Evolutionary conservation across 768 basidiomycete genomes (phyloP).

Genomic region (Sporobolomyces roseus): DNA sequence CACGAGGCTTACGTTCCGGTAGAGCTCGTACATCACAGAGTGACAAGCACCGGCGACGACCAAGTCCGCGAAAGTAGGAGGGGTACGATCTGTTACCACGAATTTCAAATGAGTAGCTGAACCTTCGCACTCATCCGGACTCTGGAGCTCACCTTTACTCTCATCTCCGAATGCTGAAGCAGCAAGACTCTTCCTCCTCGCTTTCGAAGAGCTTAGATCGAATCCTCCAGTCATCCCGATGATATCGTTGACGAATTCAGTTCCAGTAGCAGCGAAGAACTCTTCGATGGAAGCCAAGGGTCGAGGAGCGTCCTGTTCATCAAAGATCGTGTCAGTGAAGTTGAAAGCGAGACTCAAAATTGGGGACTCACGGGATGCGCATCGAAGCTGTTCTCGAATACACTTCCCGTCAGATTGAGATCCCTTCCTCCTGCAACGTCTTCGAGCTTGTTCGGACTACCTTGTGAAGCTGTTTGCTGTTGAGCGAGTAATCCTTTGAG

Average conservation of each 20-base stretch:
- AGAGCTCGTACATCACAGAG: conserved; percentile 33
- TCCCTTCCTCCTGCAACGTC: background rate
- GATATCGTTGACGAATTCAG: conserved; percentile 43
- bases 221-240: conserved; percentile 28
- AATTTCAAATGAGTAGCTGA: background rate
- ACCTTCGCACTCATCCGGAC: background rate
- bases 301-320: background rate
- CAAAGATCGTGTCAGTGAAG: background rate
- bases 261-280: conserved; percentile 40
- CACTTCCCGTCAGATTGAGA: conserved; percentile 27
- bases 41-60: conserved; percentile 33
- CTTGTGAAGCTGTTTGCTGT: background rate
- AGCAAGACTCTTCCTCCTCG: conserved; percentile 36
- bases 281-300: conserved; percentile 36
- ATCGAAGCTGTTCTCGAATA: conserved; percentile 22
- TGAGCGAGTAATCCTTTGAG: conserved; percentile 19
- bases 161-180: conserved; percentile 1
- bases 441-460: too few species aligned
- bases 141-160: background rate
- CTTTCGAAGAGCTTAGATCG: conserved; percentile 18
- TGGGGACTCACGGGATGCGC: background rate
- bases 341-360: background rate
- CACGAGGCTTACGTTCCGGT: conserved; percentile 24
- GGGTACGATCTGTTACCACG: background rate
- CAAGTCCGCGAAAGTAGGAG: conserved; percentile 36